Base-by-base conservation (phyloP, 2,329 filamentous ascomycete genomes). In the Penicillium rolfsii region DNA sequence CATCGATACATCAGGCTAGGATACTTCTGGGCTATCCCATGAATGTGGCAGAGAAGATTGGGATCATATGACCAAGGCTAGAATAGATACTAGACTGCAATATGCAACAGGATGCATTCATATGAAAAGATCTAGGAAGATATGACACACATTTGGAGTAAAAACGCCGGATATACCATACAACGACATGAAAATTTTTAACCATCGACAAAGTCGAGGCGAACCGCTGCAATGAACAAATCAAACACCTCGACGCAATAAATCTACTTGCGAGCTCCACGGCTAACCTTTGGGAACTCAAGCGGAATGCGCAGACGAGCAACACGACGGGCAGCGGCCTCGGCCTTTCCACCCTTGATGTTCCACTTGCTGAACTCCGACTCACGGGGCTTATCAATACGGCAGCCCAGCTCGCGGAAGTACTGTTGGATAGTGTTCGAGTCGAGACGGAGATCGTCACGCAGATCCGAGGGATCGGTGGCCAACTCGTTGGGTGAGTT, bases 221-320 rank as follows among this genome's bases (percentile, higher is more conserved):
- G 36, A 60, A 54, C 50, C 58, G 41, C 40, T 50, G 58, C 50
- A 54, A 53, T 26, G 52, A 59, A 55, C 22, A 40, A 52, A 24
- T 30, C 36, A 55, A 59, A 46, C 22, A 61, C n/a, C 48, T 11
- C 14, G 26, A 57, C 49, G 46, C 50, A 45, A 58, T 45, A 46
- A 16, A 53, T 55, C 64, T 68, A 69, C 61, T 70, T 71, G 50
- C 72, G 71, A 62, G 72, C 77, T 63, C 73, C 75, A 67, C 72
- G 78, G 71, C 70, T 79, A 52, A 79, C 73, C 79, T 89, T 93
- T 1, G 94, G 95, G 74, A 97, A 97, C 61, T 88, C 84, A 50
- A 97, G 80, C 3, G 95, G 95, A 64, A 97, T 76, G 68, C 84
- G 86, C 70, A 98, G 79, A 67, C 87, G 87, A 12, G 90, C 93